Conservation (phyloP, 306 rosid genomes). For the Mimosa bimucronata region DNA sequence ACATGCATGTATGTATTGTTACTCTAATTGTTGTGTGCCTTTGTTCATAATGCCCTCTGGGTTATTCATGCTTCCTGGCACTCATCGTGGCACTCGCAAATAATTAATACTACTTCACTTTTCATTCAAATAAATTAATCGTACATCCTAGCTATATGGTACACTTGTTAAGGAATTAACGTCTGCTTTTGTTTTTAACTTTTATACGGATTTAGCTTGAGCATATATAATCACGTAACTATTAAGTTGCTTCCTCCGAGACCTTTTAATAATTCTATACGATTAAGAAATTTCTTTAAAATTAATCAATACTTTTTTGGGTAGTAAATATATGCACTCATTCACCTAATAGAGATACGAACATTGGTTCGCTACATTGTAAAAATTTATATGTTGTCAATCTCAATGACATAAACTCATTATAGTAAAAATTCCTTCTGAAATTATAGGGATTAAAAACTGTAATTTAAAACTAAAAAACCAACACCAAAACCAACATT, state of each 20-base stretch:
- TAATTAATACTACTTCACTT: slow-evolving; percentile 23
- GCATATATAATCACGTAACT: not conserved
- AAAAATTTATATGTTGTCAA: too few species aligned
- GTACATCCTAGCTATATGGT: not conserved
- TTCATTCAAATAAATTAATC: not conserved
- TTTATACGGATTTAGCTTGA: not conserved
- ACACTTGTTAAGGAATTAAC: not conserved
- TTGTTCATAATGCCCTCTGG: slow-evolving; percentile 43
- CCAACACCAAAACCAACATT: too few species aligned
- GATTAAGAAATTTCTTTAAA: not conserved
- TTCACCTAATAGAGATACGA: too few species aligned
- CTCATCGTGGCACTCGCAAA: slow-evolving; percentile 21
- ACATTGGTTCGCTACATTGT: too few species aligned
- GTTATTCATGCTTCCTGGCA: slow-evolving; percentile 25
- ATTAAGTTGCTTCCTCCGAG: not conserved
- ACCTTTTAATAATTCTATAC: not conserved
- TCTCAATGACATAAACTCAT: too few species aligned
- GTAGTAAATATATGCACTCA: too few species aligned
- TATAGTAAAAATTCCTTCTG: too few species aligned
- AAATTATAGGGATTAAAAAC: too few species aligned
- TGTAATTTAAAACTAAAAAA: too few species aligned
- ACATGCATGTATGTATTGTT: not conserved
- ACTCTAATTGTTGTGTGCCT: slow-evolving; percentile 17
- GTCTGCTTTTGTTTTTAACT: not conserved
- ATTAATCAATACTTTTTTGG: not conserved